These are phyloP conservation scores for Globisporangium solare DNA, from an alignment of 352 stramenopile species.

Conservation along the genomic window DNA sequence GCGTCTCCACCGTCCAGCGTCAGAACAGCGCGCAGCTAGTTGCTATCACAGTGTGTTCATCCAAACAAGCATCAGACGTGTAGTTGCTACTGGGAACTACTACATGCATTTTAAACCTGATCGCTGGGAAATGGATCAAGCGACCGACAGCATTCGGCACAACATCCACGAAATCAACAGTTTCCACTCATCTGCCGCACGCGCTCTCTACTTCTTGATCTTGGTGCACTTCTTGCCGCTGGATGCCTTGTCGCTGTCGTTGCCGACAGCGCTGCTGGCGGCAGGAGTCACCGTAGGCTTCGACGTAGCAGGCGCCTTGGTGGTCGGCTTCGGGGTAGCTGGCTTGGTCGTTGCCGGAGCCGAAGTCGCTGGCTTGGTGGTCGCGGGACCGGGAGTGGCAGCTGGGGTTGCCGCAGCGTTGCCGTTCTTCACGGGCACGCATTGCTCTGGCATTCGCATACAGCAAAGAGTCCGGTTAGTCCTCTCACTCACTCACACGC, in stretches of 20 bases:
- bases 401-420: neutral
- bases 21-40: too few species aligned
- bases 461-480: too few species aligned
- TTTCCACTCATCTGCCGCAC: too few species aligned
- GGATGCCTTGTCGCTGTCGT: neutral
- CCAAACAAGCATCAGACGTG: neutral
- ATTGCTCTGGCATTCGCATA: slow-evolving; percentile 6
- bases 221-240: slow-evolving; percentile 6
- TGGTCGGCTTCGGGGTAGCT: neutral
- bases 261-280: neutral
- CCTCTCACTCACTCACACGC: too few species aligned
- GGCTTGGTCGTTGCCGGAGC: neutral
- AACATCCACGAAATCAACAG: too few species aligned
- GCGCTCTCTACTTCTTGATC: slow-evolving; percentile 2
- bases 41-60: too few species aligned
- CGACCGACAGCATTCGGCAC: too few species aligned
- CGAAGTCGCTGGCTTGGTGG: neutral
- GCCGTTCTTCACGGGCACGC: slow-evolving; percentile 7
- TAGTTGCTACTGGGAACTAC: neutral
- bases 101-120: neutral
- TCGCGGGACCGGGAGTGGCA: too few species aligned
- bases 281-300: slow-evolving; percentile 2
- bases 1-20: too few species aligned
- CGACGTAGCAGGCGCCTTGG: neutral
- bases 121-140: too few species aligned